Conservation (phyloP, 148 eudicot genomes). For the Rhododendron henanense region DNA sequence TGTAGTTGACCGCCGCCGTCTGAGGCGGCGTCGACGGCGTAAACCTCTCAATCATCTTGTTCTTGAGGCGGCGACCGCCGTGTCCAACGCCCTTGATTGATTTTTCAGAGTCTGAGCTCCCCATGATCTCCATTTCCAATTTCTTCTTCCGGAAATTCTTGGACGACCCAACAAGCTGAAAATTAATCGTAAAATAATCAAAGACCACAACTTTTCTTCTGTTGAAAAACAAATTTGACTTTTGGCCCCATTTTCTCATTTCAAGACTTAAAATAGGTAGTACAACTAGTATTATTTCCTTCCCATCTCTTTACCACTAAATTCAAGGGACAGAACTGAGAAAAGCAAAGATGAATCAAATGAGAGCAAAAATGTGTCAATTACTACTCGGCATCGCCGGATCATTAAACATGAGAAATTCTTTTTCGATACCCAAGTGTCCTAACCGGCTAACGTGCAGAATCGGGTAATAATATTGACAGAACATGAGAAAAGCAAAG, state of each 20-base stretch:
- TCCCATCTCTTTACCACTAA: not conserved
- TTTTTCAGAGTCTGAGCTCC: constrained; percentile 4
- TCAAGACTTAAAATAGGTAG: not conserved
- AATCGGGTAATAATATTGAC: too few relatives aligned
- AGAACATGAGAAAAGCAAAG: not conserved
- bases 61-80: not conserved
- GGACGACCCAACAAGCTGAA: not conserved
- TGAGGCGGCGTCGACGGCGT: constrained; percentile 5
- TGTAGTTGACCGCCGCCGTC: not conserved
- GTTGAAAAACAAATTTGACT: not conserved
- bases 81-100: not conserved
- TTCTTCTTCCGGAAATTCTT: constrained; percentile 3
- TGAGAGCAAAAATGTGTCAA: not conserved
- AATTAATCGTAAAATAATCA: not conserved
- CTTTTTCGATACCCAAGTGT: not conserved
- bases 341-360: not conserved
- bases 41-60: not conserved
- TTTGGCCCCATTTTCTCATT: not conserved
- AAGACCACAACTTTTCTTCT: not conserved
- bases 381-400: not conserved
- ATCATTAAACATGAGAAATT: not conserved
- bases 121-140: not conserved
- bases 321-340: not conserved
- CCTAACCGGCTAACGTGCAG: not conserved
- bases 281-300: not conserved